Evolutionary conservation across 495 filamentous ascomycete species (phyloP).

Genomic region (Neurospora pannonica): DNA sequence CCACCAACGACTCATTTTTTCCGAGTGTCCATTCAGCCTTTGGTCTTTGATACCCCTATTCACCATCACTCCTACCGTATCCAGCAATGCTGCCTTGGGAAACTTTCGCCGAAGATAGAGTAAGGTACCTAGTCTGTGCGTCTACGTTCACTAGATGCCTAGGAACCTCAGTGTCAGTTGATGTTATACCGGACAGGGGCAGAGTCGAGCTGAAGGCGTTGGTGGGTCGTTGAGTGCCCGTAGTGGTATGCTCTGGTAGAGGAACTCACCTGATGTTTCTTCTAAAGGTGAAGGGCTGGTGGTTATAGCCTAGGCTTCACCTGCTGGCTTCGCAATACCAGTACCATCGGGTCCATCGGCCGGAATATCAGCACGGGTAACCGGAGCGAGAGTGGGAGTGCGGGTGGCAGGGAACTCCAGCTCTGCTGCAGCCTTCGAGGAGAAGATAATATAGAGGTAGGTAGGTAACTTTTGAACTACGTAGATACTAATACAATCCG

Average conservation of each 20-base stretch:
- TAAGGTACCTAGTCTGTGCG: not conserved
- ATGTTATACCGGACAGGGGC: not conserved
- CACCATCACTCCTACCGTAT: not conserved
- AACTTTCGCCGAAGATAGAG: not conserved
- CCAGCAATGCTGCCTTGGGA: not conserved
- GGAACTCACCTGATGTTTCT: not conserved
- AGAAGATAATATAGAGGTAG: too few species aligned
- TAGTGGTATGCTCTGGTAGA: not conserved
- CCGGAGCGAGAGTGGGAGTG: too few species aligned
- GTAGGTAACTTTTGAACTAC: too few species aligned
- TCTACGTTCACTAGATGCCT: not conserved
- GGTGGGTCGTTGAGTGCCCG: not conserved
- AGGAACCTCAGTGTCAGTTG: not conserved
- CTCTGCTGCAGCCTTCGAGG: too few species aligned
- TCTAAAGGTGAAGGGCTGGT: not conserved
- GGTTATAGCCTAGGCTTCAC: too few species aligned
- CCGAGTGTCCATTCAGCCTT: not conserved
- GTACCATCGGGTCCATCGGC: not conserved
- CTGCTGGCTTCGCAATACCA: not conserved
- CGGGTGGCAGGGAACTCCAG: not conserved
- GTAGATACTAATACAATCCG: too few species aligned
- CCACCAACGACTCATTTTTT: not conserved
- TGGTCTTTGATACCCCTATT: not conserved
- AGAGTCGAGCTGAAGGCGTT: too few species aligned
- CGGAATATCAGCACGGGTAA: not conserved